phyloP scores from a whole-genome alignment of 2,329 filamentous ascomycete species.

The Elsinoe batatas region DNA sequence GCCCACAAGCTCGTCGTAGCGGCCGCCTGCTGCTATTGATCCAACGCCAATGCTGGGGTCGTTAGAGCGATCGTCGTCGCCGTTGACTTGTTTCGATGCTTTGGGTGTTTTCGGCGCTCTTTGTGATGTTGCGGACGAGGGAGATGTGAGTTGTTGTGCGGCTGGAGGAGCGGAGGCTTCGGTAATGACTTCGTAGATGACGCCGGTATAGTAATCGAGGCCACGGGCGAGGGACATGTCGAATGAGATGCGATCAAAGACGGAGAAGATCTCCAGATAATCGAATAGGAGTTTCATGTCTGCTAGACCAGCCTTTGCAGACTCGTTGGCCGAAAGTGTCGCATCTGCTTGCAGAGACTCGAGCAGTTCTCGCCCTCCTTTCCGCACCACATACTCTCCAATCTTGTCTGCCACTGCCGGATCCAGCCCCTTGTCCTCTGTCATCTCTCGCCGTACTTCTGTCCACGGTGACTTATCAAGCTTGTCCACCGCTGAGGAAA shows the following conservation, averaged over 20 bases:
- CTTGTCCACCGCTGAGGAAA: constrained; percentile 91
- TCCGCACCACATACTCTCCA: constrained; percentile 70
- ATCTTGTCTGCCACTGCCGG: constrained; percentile 74
- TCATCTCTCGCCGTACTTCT: constrained; percentile 87
- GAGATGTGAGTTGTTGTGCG: constrained; percentile 55
- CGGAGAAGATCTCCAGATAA: constrained; percentile 70
- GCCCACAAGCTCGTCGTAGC: constrained; percentile 86
- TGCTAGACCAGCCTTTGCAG: constrained; percentile 66
- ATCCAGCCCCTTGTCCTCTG: constrained; percentile 76
- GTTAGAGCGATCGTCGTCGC: constrained; percentile 60
- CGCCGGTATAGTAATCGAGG: constrained; percentile 83
- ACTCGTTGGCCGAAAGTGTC: constrained; percentile 58
- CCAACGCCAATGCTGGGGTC: constrained; percentile 78
- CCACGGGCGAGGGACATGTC: constrained; percentile 84
- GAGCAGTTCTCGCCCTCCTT: constrained; percentile 65
- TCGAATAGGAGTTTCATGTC: constrained; percentile 74
- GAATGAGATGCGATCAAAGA: constrained; percentile 68
- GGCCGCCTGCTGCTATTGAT: constrained; percentile 78
- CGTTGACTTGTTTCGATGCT: constrained; percentile 39
- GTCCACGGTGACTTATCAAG: constrained; percentile 82
- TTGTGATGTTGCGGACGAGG: constrained; percentile 50
- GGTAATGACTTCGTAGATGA: constrained; percentile 85
- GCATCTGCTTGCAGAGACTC: constrained; percentile 58
- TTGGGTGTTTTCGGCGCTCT: constrained; percentile 41
- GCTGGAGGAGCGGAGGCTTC: constrained; percentile 58